Base-by-base conservation (phyloP, 2,329 filamentous ascomycete species). In the Fusarium haematococcum region DNA sequence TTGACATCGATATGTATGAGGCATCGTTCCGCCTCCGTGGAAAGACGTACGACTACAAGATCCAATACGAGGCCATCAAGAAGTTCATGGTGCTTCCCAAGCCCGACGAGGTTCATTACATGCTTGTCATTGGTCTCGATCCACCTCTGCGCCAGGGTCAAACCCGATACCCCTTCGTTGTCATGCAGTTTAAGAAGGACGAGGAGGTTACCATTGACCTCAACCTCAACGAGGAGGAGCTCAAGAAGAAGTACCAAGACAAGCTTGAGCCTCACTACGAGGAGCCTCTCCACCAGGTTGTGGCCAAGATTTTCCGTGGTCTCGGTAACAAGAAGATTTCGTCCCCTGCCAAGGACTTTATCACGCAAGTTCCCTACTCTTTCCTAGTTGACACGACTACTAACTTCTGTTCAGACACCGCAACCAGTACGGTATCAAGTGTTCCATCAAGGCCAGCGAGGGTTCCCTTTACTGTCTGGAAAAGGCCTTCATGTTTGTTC, bases 41-140 rank as follows among this genome's bases (percentile, higher is more conserved):
- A 80, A 99, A 99, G 86, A 99, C 97, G 27, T 99, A 99, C 87
- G 97, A 99, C 86, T 99, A 99, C 91, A 99, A 99, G 90, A 98
- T 99, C 76, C 95, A 98, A 83, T 99, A 98, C 85, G 94, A 98
- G 67, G 91, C 93, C 59, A 95, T 98, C 85, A 99, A 99, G 88
- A 98, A 98, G 83, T 98, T 98, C 82, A 98, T 99, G 92, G 90
- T 98, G 33, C 91, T 99, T 7, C 97, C 97, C 57, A 99, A 99
- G 86, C 97, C 97, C n/a, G 97, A 99, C 82, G 97, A 99, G 77
- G 91, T 97, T 78, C 97, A 99, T 82, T 95, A 94, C 76, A 93
- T 99, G 86, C 94, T 99, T 75, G 96, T 95, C 73, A 93, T 99
- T 75, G 97, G 97, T 63, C 88, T 99, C 39, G 97, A 99, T 80